These are phyloP conservation scores for Sporobolomyces phaffii DNA, from an alignment of 768 basidiomycete genomes.

Conservation along the genomic window DNA sequence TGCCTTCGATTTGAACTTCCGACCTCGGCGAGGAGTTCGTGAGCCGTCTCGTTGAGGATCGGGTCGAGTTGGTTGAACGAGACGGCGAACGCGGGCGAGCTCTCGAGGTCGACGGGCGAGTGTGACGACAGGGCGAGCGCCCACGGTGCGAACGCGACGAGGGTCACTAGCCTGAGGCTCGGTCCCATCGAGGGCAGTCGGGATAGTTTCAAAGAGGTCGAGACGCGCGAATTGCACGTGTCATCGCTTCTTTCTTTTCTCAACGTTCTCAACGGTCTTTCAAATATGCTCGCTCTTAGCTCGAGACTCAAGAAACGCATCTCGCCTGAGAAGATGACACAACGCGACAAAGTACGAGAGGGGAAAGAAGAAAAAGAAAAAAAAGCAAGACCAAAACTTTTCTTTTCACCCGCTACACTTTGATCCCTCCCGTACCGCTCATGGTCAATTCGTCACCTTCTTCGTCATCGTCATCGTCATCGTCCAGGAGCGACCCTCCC, in stretches of 20 bases:
- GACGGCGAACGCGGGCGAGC: slow-evolving; percentile 36
- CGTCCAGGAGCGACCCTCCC: slow-evolving; percentile 14
- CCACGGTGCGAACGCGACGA: neutral
- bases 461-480: slow-evolving; percentile 28
- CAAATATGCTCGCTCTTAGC: no score
- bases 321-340: no score
- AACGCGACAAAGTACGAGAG: no score
- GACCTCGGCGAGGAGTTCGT: slow-evolving; percentile 11
- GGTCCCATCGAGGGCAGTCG: no score
- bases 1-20: slow-evolving; percentile 2
- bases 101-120: slow-evolving; percentile 41
- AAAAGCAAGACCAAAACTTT: neutral
- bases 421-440: slow-evolving; percentile 19
- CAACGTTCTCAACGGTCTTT: no score
- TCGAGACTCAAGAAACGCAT: no score
- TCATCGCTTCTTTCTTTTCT: no score
- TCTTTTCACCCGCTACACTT: neutral
- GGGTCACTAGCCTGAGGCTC: neutral
- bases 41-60: slow-evolving; percentile 34
- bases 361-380: no score
- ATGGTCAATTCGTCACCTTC: slow-evolving; percentile 27
- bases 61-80: slow-evolving; percentile 4
- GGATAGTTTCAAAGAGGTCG: no score
- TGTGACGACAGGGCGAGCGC: slow-evolving; percentile 33
- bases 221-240: no score